Evolutionary conservation across 2,329 filamentous ascomycete species (phyloP), one percentile per base, ranked within the genome.

Genomic region (Nigrospora osmanthi): DNA sequence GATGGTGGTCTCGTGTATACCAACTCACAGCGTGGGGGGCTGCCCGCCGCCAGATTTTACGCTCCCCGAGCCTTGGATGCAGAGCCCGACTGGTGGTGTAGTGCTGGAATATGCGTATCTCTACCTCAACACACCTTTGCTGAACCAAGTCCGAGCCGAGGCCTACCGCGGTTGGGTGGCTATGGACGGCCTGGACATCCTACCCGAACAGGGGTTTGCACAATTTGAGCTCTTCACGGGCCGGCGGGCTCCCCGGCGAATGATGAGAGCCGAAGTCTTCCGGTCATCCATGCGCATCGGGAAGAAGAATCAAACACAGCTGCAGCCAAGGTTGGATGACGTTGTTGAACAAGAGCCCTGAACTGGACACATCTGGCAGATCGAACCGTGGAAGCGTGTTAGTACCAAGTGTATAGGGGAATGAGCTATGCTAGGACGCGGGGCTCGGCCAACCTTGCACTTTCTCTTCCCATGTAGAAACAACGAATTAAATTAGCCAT

Each of bases 201-300:
- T 91, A 13, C 84, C 84, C 0, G 87, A 90, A 59, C 86, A 90
- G 58, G 87, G 83, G 0, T 87, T 87, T 62, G 85, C 86, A 1
- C 86, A 90, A 55, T 91, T 90, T 56, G 87, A 91, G 62, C 64
- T 90, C 3, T 88, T 90, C 59, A 89, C 86, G 0, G 86, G 85
- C 0, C 72, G 83, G 42, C 74, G 81, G 53, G 83, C 83, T 11
- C 84, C 83, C 9, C 75, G 85, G 23, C 68, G 78, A 38, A 62
- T 85, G 34, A 90, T 91, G 86, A 75, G 83, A 49, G 70, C 78
- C 36, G 81, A 82, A 54, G 80, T 85, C 12, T 65, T 75, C 46
- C 59, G 60, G 42, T 65, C 71, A 2, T 73, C 73, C 44, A 64
- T 41, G 67, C 67, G 30, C 63, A 69, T n/a, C 37, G 67, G 67